Evolutionary conservation across 768 basidiomycete species (phyloP), one percentile per base, ranked within the genome.

Genomic region (Mycena floridula): DNA sequence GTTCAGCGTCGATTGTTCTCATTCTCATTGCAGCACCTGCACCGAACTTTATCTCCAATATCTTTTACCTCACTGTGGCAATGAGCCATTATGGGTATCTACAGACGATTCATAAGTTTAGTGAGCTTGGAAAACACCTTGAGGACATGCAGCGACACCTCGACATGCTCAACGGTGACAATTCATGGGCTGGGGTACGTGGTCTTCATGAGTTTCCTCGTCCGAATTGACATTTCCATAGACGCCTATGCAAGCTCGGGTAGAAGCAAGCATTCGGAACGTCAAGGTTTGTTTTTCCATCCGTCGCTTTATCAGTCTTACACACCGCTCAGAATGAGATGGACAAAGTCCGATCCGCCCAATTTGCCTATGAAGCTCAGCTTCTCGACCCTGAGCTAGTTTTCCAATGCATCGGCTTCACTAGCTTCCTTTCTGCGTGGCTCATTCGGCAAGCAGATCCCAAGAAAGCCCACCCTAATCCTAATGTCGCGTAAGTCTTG

Each of bases 391-490:
- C 89, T 6, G 90, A 89, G 50, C 72, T 94, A 46, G 72, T 87
- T 30, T 79, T 84, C 57, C 77, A 82, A 45, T 84, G 78, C 20
- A 81, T 92, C 37, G 79, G 78, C 15, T 97, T 94, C 64, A 82
- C 80, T n/a, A 85, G 77, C 53, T 94, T 97, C 64, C 72, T 92
- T 28, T 93, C 93, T 44, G 86, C 88, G 0, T 99, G 95, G 95
- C 68, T 99, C 37, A 86, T 97, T 44, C 79, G 94, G 12, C 78
- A 87, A 49, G 92, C 84, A 24, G 95, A 98, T 50, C 89, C 93
- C 2, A 74, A 65, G 46, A 82, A 82, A 53, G 59, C 67, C 22
- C 90, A 97, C 56, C 96, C 96, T 0, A 74, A 69, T 37, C 76
- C 79, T 4, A 56, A 60, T 12, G 77, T 82, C 32, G 69, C 74